Evolutionary conservation across 345 rosid species (phyloP).

Genomic region (Aethionema arabicum): DNA sequence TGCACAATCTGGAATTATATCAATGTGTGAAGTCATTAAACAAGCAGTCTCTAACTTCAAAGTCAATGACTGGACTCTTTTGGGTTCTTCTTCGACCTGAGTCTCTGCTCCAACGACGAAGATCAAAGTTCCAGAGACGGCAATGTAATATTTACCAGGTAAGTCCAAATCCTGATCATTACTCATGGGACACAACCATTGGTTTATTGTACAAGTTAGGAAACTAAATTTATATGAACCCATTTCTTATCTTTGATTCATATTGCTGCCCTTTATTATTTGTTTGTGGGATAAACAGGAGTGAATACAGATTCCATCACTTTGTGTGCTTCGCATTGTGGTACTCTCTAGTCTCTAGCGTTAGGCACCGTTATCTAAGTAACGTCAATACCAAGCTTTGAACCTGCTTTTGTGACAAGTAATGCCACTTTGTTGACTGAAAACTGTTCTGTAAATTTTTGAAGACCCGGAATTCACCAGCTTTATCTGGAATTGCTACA

Average conservation of each 20-base stretch:
- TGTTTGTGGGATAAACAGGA: too few relatives aligned
- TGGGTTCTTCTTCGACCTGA: constrained; percentile 42
- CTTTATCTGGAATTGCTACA: constrained; percentile 80
- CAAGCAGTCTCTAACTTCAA: constrained; percentile 67
- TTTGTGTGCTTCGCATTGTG: constrained; percentile 97
- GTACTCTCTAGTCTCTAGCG: constrained; percentile 95
- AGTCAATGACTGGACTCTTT: constrained; percentile 76
- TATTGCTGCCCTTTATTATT: not conserved
- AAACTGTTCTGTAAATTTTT: constrained; percentile 96
- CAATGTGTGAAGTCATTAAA: constrained; percentile 65
- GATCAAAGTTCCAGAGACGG: too few relatives aligned
- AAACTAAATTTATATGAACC: too few relatives aligned
- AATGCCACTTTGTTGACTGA: constrained; percentile 88
- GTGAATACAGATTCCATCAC: constrained; percentile 81
- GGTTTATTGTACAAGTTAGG: too few relatives aligned
- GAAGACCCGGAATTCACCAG: constrained; percentile 87
- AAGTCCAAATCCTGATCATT: not conserved
- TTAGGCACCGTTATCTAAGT: constrained; percentile 73
- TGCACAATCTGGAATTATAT: constrained; percentile 52
- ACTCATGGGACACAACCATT: too few relatives aligned
- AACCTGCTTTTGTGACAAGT: constrained; percentile 81
- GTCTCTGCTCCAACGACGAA: too few relatives aligned
- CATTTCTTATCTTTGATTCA: too few relatives aligned
- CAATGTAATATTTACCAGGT: constrained; percentile 4
- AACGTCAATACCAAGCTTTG: constrained; percentile 80